Evolutionary conservation across 2,329 filamentous ascomycete species (phyloP).

Genomic region (Metarhizium anisopliae): DNA sequence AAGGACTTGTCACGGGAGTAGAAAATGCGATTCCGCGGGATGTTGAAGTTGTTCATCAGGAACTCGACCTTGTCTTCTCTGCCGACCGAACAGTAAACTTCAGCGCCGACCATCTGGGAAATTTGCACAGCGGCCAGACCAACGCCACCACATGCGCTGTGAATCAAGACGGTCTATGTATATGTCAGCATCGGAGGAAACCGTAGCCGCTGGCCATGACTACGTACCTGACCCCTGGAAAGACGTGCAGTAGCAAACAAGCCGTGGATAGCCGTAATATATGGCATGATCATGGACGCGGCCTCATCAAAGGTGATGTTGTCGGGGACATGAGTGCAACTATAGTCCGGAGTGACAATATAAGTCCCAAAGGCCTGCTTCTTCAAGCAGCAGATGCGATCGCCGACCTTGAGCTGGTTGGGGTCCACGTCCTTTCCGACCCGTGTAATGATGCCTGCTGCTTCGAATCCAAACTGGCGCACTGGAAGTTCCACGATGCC

Average conservation of each 20-base stretch:
- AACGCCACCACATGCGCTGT: conserved; percentile 20
- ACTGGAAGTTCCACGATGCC: neutral
- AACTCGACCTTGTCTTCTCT: conserved; percentile 19
- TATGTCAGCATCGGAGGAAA: too few species aligned
- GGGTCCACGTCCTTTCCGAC: conserved; percentile 6
- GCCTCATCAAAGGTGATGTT: too few species aligned
- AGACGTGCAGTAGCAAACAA: too few species aligned
- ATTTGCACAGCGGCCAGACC: conserved; percentile 22
- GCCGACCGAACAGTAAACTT: conserved; percentile 22
- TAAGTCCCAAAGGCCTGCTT: too few species aligned
- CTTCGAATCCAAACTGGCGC: conserved; percentile 11
- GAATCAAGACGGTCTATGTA: conserved; percentile 18
- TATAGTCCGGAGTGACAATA: too few species aligned
- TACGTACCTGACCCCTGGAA: too few species aligned
- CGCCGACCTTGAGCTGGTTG: conserved; percentile 5
- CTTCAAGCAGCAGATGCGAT: neutral
- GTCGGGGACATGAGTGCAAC: too few species aligned
- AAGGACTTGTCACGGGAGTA: conserved; percentile 20
- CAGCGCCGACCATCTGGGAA: conserved; percentile 9
- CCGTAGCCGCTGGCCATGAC: accelerated
- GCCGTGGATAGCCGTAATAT: too few species aligned
- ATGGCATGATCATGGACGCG: too few species aligned
- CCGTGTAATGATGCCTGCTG: conserved; percentile 11
- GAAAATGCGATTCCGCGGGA: conserved; percentile 12
- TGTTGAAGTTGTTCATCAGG: conserved; percentile 14